Evolutionary conservation across 768 basidiomycete genomes (phyloP), one percentile per base, ranked within the genome.

Genomic region (Mycena filopes): DNA sequence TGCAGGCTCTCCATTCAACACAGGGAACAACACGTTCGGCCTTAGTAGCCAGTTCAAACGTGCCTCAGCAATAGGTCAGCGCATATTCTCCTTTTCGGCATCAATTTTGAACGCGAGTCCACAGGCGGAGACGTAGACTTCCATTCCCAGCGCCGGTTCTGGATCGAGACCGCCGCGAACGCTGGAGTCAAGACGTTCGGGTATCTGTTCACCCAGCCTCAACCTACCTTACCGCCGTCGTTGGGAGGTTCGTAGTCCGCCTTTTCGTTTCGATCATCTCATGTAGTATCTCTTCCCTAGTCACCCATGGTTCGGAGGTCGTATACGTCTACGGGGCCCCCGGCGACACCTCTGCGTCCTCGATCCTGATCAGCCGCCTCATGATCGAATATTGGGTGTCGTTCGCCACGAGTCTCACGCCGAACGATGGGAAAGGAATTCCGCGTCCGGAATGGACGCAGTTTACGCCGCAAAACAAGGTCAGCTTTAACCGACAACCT

Each of bases 321-420:
- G n/a, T 53, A 3, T 82, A 74, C 53, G 79, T 82, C 6, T 81
- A 78, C 42, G 80, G 79, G 0, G 63, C 58, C 0, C 74, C 75
- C 1, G 36, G 42, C 23, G 73, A 77, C 57, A 65, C 55, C 11
- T 75, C 78, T 9, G 56, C 74, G 18, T 59, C 73, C n/a, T 69
- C 75, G 7, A 42, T 70, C 25, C 61, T 46, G 11, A 56, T 81
- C 8, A 80, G 80, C 56, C 69, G 67, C 21, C 53, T 74, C 16
- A 80, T 82, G 76, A 76, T 78, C 38, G 80, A 82, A 53, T 82
- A 82, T 56, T 82, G 81, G 81, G 74, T 82, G 11, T 82, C 81
- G 0, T 82, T 82, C 59, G 76, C 77, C 1, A 76, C 76, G 2
- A 77, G 74, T 46, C 69, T 82, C 23, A 73, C 79, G 56, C 81